Evolutionary conservation across 805 yeast species (phyloP).

Genomic region (Pichia insulana): DNA sequence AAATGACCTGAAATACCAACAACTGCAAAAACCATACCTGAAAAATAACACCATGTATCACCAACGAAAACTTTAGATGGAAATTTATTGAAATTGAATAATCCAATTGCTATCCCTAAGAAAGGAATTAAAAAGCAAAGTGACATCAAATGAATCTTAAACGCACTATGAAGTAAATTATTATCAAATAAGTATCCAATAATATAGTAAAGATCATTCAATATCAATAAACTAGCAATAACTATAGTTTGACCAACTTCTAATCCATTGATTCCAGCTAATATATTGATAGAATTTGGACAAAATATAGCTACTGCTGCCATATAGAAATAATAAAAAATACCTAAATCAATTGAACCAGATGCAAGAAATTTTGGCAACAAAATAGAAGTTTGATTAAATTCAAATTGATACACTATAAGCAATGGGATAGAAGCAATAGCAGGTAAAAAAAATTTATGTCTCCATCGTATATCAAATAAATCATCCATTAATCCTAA

Average conservation of each 20-base stretch:
- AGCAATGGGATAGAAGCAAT: conserved; percentile 87
- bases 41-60: conserved; percentile 94
- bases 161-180: conserved; percentile 42
- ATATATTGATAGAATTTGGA: conserved; percentile 90
- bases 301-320: conserved; percentile 85
- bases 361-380: conserved; percentile 61
- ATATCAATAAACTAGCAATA: conserved; percentile 56
- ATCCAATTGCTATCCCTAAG: conserved; percentile 71
- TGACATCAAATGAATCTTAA: conserved; percentile 76
- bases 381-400: conserved; percentile 81
- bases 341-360: conserved; percentile 62
- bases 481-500: conserved; percentile 90
- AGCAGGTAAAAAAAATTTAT: conserved; percentile 92
- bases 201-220: conserved; percentile 72
- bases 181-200: conserved; percentile 36
- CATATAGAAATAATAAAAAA: conserved; percentile 82
- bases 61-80: conserved; percentile 96
- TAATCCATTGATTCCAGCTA: conserved; percentile 94
- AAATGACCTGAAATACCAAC: conserved; percentile 95
- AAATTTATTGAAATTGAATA: conserved; percentile 75
- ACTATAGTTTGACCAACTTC: conserved; percentile 94
- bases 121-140: conserved; percentile 76
- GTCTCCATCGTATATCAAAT: conserved; percentile 95
- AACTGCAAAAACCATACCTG: conserved; percentile 98
- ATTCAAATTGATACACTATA: conserved; percentile 87